phyloP scores from a whole-genome alignment of 441 rosid genomes.

The Syzygium malaccense region DNA sequence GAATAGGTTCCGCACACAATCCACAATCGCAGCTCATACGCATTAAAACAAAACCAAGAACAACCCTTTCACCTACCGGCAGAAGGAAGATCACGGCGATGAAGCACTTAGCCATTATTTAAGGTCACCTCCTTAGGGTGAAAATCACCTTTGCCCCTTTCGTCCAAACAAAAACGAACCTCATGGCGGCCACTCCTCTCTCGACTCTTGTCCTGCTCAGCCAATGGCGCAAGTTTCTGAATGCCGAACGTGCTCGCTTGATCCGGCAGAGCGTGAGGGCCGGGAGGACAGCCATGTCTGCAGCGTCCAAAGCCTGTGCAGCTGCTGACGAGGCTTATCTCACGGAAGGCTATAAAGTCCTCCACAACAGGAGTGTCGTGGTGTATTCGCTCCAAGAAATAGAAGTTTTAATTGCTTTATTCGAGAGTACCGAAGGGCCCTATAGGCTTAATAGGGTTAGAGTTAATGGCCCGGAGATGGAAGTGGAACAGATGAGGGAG shows the following conservation, averaged over 20 bases:
- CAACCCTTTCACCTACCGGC: not conserved
- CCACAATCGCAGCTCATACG: not conserved
- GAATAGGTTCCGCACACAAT: not conserved
- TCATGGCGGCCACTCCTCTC: not conserved
- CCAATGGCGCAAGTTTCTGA: not conserved
- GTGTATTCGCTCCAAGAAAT: no score
- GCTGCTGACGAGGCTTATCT: not conserved
- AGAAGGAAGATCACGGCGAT: not conserved
- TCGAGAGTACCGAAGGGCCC: not conserved
- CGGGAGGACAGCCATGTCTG: not conserved
- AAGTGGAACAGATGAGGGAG: no score
- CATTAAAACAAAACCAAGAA: not conserved
- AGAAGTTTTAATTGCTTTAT: no score
- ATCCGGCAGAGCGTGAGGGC: accelerated
- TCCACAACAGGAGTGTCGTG: accelerated
- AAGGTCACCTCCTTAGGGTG: not conserved
- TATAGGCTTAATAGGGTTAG: not conserved
- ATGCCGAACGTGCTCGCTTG: not conserved
- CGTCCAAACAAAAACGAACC: accelerated
- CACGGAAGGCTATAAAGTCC: not conserved
- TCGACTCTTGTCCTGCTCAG: not conserved
- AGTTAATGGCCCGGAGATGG: no score
- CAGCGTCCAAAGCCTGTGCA: not conserved
- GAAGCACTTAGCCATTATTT: not conserved
- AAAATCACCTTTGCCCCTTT: not conserved